phyloP scores from a whole-genome alignment of 495 filamentous ascomycete species.

The Penicillium longicatenatum region DNA sequence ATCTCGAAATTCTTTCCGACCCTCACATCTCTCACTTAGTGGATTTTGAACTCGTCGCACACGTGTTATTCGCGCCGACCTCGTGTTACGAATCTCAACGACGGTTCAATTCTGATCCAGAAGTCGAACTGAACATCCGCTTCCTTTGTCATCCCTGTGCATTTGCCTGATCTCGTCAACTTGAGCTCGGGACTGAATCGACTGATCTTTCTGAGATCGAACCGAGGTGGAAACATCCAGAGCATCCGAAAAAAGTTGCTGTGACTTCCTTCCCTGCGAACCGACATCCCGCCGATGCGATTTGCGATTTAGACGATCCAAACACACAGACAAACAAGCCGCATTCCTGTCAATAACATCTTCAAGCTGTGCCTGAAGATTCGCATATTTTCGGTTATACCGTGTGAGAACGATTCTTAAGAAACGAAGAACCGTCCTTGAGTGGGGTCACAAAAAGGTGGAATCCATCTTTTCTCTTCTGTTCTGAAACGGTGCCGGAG shows the following conservation, averaged over 20 bases:
- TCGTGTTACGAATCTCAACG: slow-evolving; percentile 1
- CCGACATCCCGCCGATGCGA: slow-evolving; percentile 31
- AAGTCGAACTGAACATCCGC: background rate
- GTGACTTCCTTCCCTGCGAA: background rate
- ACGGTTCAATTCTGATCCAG: slow-evolving; percentile 6
- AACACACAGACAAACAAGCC: slow-evolving; percentile 4
- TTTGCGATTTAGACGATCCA: slow-evolving; percentile 29
- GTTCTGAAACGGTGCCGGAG: slow-evolving; percentile 33
- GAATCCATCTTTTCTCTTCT: slow-evolving; percentile 24
- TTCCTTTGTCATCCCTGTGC: slow-evolving; percentile 8
- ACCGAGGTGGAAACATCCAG: background rate
- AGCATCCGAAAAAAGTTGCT: background rate
- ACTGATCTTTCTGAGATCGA: background rate
- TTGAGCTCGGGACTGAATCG: slow-evolving; percentile 7
- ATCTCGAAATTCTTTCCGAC: slow-evolving; percentile 8
- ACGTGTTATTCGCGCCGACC: slow-evolving; percentile 29
- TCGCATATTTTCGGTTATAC: background rate
- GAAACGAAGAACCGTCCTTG: slow-evolving; percentile 31
- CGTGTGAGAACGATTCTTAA: slow-evolving; percentile 25
- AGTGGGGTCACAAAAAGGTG: slow-evolving; percentile 37
- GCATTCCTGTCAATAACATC: slow-evolving; percentile 7
- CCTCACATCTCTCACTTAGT: background rate
- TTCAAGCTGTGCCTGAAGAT: slow-evolving; percentile 6
- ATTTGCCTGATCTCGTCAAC: slow-evolving; percentile 11
- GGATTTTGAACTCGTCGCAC: slow-evolving; percentile 11